Percentiles rank a stretch among this genome's conserved stretches.
These are phyloP conservation scores for Aureobasidium musti DNA, from an alignment of 2,329 filamentous ascomycete species.

Conservation along the genomic window DNA sequence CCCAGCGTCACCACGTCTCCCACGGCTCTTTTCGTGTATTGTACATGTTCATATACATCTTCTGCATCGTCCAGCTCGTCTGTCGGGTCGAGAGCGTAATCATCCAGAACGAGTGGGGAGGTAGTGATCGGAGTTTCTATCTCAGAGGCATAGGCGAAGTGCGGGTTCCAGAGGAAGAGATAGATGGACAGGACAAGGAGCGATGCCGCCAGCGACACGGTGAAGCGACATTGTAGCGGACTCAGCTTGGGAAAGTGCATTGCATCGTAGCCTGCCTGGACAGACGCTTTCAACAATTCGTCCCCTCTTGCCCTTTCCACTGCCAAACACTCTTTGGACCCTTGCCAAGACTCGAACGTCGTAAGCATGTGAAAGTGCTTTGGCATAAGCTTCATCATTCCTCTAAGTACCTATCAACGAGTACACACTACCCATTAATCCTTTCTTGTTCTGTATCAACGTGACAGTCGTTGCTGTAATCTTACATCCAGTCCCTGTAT, in stretches of 20 bases:
- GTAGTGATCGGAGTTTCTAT: slow-evolving; percentile 40
- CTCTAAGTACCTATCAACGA: background rate
- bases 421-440: background rate
- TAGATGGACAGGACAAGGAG: slow-evolving; percentile 63
- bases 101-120: background rate
- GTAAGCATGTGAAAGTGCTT: slow-evolving; percentile 25
- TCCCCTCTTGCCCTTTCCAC: background rate
- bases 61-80: slow-evolving; percentile 34
- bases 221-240: slow-evolving; percentile 70
- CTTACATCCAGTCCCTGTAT: slow-evolving; percentile 13
- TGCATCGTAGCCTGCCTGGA: slow-evolving; percentile 37
- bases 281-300: slow-evolving; percentile 3
- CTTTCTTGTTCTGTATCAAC: slow-evolving; percentile 10
- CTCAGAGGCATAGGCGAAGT: slow-evolving; percentile 65
- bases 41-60: slow-evolving; percentile 33
- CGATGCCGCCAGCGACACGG: slow-evolving; percentile 65
- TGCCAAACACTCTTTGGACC: background rate
- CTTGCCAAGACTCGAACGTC: slow-evolving; percentile 10
- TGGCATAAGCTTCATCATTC: background rate
- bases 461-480: background rate
- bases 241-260: slow-evolving; percentile 57
- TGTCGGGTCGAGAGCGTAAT: background rate
- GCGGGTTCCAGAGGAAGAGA: slow-evolving; percentile 60
- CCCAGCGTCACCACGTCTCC: slow-evolving; percentile 32
- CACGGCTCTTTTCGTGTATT: slow-evolving; percentile 9